These are phyloP conservation scores for Magnolia officinalis DNA, from an alignment of 164 flowering plant species.

Conservation along the genomic window DNA sequence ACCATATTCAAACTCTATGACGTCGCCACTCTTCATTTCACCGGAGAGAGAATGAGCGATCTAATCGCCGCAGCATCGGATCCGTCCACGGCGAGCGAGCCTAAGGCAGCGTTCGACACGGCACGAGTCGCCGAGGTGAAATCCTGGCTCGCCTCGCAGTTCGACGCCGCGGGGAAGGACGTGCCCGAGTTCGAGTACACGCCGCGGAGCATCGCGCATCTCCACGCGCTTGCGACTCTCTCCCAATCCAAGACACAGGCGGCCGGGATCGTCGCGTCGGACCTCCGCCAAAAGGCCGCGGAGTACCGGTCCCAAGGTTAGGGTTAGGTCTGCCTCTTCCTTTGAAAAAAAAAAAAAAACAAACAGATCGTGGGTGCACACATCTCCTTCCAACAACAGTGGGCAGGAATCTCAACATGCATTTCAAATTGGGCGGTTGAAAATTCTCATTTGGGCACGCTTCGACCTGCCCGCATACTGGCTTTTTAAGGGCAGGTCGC, in stretches of 20 bases:
- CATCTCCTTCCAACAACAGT: neutral
- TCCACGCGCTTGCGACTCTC: constrained; percentile 58
- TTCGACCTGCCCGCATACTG: no score
- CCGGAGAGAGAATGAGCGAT: neutral
- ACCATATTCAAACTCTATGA: no score
- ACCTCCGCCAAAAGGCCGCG: constrained; percentile 75
- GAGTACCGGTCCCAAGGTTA: constrained; percentile 89
- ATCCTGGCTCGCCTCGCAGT: constrained; percentile 79
- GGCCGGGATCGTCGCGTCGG: constrained; percentile 67
- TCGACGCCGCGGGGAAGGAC: constrained; percentile 76
- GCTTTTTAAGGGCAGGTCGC: no score
- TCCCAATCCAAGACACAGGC: constrained; percentile 80
- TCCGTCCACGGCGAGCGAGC: neutral
- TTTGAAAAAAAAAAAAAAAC: neutral
- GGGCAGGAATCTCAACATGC: neutral
- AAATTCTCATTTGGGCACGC: neutral
- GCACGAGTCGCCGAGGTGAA: constrained; percentile 69
- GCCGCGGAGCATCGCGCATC: constrained; percentile 63
- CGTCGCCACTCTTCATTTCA: no score
- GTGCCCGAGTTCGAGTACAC: constrained; percentile 90
- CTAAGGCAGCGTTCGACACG: constrained; percentile 26
- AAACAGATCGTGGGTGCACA: neutral
- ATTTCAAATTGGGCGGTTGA: neutral
- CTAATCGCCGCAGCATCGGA: neutral
- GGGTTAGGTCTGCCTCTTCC: neutral